These are phyloP conservation scores for Deuterostichococcus epilithicus DNA, from an alignment of 139 green algal genomes.

Conservation along the genomic window DNA sequence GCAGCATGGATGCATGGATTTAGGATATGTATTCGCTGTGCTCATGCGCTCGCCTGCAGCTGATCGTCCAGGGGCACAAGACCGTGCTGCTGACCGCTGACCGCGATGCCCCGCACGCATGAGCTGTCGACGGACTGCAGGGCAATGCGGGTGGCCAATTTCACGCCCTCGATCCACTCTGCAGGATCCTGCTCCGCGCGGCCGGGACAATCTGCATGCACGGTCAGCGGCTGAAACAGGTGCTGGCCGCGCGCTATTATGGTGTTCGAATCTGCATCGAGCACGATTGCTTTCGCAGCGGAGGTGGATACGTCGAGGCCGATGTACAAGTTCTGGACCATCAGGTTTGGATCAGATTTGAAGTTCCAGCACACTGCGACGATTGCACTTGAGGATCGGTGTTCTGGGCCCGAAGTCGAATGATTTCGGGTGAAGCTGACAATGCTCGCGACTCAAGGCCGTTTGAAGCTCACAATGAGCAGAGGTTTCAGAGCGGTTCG, in stretches of 20 bases:
- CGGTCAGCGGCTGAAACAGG: not conserved
- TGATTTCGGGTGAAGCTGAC: too few species aligned
- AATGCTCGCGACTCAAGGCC: too few species aligned
- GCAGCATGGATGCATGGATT: too few species aligned
- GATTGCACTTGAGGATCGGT: too few species aligned
- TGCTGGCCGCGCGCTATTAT: not conserved
- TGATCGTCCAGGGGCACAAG: constrained; percentile 67
- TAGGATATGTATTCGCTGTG: too few species aligned
- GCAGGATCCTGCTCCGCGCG: not conserved
- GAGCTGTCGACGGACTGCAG: constrained; percentile 14
- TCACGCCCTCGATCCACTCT: not conserved
- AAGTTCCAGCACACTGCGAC: too few species aligned
- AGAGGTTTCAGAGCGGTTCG: too few species aligned
- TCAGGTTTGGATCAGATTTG: too few species aligned
- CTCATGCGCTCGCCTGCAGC: constrained; percentile 23
- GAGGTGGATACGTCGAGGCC: not conserved
- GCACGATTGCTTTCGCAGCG: not conserved
- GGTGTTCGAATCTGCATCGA: not conserved
- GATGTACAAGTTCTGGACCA: not conserved
- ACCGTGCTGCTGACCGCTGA: constrained; percentile 89
- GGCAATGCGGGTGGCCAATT: not conserved
- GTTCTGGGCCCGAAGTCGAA: too few species aligned
- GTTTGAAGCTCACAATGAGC: too few species aligned
- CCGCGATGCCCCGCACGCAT: constrained; percentile 54
- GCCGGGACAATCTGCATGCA: not conserved